A percentile compares a stretch with the other conserved stretches of the same genome.
Conservation (phyloP, 148 eudicot species). For the Talinum fruticosum region DNA sequence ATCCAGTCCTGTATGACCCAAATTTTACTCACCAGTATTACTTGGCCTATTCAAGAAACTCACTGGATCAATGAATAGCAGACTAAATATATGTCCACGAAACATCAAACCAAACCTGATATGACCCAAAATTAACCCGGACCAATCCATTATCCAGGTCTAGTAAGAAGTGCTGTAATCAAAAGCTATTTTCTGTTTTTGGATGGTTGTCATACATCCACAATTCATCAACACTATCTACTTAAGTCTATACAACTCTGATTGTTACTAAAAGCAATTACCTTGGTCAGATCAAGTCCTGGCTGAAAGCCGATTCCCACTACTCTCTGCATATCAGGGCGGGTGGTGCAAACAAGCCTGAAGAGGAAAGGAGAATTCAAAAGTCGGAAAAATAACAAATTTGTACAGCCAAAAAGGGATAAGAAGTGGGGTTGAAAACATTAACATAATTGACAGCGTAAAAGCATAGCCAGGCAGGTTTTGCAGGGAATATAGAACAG, state of each 20-base stretch:
- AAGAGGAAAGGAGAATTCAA: not conserved
- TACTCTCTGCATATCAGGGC: conserved; percentile 71
- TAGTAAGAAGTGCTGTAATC: not conserved
- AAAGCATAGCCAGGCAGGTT: not conserved
- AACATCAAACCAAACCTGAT: not conserved
- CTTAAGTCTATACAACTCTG: not conserved
- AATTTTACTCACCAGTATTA: not conserved
- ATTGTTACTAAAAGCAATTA: conserved; percentile 18
- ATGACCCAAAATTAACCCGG: not conserved
- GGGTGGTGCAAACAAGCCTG: conserved; percentile 74
- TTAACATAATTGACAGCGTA: not conserved
- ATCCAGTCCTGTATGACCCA: not conserved
- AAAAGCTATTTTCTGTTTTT: not conserved
- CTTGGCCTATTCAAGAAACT: not conserved
- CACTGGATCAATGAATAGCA: not conserved
- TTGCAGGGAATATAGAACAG: too few species aligned
- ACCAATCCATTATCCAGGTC: not conserved
- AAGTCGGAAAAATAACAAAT: not conserved
- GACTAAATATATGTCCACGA: not conserved
- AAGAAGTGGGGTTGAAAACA: not conserved
- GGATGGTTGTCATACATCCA: not conserved
- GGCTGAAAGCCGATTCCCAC: conserved; percentile 91
- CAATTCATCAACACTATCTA: not conserved
- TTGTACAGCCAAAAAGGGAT: not conserved
- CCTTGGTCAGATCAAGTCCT: conserved; percentile 86